phyloP scores from a whole-genome alignment of 1,139 yeast species.

The Yamadazyma mexicana region DNA sequence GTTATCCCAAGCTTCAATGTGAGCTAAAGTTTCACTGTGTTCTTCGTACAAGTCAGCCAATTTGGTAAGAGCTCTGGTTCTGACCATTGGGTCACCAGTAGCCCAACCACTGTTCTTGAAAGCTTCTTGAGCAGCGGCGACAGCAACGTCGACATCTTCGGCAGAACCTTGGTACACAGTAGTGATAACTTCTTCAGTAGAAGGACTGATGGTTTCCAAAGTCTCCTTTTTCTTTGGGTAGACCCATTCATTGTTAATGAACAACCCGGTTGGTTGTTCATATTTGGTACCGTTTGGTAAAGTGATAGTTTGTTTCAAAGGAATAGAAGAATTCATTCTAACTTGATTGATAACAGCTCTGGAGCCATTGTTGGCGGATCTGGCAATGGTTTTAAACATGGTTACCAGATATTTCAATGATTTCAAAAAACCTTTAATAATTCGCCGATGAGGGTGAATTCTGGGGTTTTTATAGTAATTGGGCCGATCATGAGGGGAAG shows the following conservation, averaged over 20 bases:
- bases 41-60: slow-evolving; percentile 65
- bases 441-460: not conserved
- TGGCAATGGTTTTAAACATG: slow-evolving; percentile 12
- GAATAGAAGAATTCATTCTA: slow-evolving; percentile 23
- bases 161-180: slow-evolving; percentile 66
- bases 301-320: slow-evolving; percentile 49
- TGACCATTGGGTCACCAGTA: slow-evolving; percentile 41
- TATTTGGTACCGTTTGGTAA: slow-evolving; percentile 60
- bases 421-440: not conserved
- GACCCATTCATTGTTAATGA: slow-evolving; percentile 54
- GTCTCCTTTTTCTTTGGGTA: slow-evolving; percentile 49
- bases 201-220: slow-evolving; percentile 60
- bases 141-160: slow-evolving; percentile 77
- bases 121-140: slow-evolving; percentile 72
- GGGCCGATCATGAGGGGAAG: slow-evolving; percentile 4
- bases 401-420: not conserved
- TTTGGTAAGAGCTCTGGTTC: slow-evolving; percentile 54
- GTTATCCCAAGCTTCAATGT: slow-evolving; percentile 76
- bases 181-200: slow-evolving; percentile 67
- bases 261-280: slow-evolving; percentile 73
- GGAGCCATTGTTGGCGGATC: slow-evolving; percentile 4
- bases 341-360: slow-evolving; percentile 8
- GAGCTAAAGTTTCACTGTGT: slow-evolving; percentile 58
- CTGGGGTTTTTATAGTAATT: not conserved
- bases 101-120: slow-evolving; percentile 46